Conservation (phyloP, 164 flowering plant genomes). For the Vitis vinifera region DNA sequence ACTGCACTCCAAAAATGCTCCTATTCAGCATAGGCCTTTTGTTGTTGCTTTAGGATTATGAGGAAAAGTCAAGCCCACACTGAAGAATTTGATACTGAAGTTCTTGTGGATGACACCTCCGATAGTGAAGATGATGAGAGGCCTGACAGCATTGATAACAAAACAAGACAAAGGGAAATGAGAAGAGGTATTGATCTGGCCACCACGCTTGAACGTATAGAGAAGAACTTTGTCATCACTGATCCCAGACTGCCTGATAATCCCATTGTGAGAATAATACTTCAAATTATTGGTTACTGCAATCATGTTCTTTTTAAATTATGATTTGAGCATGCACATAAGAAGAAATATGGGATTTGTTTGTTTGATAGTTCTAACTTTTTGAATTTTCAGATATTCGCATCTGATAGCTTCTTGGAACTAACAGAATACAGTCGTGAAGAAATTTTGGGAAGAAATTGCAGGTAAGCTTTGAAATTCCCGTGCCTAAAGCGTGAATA, state of each 20-base stretch:
- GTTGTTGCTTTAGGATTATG: slow-evolving; percentile 35
- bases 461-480: slow-evolving; percentile 56
- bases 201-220: slow-evolving; percentile 97
- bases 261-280: slow-evolving; percentile 75
- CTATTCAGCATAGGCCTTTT: neutral
- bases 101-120: slow-evolving; percentile 24
- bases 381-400: slow-evolving; percentile 67
- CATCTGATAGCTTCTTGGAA: slow-evolving; percentile 99
- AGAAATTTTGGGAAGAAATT: slow-evolving; percentile 96
- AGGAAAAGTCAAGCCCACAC: slow-evolving; percentile 44
- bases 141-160: slow-evolving; percentile 74
- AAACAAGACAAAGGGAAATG: slow-evolving; percentile 76
- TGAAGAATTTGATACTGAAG: slow-evolving; percentile 30
- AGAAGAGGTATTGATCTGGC: slow-evolving; percentile 97
- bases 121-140: slow-evolving; percentile 51
- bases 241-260: slow-evolving; percentile 99
- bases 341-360: neutral
- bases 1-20: too few species aligned
- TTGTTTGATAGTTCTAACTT: neutral
- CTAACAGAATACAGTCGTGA: slow-evolving; percentile 96
- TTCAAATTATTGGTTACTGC: neutral
- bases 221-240: slow-evolving; percentile 97
- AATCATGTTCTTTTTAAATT: neutral
- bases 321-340: neutral
- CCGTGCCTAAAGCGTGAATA: neutral